Percentiles rank a stretch among this genome's conserved stretches.
Conservation (phyloP, 306 rosid genomes). For the Citrullus colocynthis region DNA sequence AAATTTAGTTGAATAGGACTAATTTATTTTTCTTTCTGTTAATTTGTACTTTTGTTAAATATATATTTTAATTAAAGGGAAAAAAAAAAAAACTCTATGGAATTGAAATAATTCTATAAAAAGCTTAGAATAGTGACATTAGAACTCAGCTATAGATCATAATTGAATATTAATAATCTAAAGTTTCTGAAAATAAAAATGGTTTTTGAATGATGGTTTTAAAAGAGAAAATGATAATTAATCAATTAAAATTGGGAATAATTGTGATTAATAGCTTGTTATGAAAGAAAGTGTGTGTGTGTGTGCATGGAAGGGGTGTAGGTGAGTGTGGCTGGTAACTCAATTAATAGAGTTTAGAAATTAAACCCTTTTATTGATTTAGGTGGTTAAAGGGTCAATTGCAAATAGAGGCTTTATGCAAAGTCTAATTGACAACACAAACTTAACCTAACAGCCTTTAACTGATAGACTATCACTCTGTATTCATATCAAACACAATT, state of each 20-base stretch:
- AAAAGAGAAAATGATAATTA: not conserved
- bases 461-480: not conserved
- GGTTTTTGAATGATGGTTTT: not conserved
- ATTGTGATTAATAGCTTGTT: not conserved
- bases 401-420: not conserved
- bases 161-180: not conserved
- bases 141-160: not conserved
- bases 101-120: not conserved
- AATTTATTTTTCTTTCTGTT: not conserved
- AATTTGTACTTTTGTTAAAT: not conserved
- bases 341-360: slow-evolving; percentile 6
- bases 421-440: not conserved
- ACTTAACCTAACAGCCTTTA: not conserved
- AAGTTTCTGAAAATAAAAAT: not conserved
- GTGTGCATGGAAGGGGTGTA: not conserved
- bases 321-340: not conserved
- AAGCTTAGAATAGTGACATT: not conserved
- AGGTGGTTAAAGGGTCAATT: slow-evolving; percentile 6
- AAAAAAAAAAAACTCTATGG: not conserved
- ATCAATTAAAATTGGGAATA: not conserved
- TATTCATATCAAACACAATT: too few species aligned
- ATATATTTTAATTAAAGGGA: not conserved
- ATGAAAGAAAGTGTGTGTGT: not conserved
- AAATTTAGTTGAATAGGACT: not conserved
- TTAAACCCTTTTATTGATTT: not conserved